phyloP scores from a whole-genome alignment of 2,329 filamentous ascomycete species.

The Exophiala lecanii-corni region DNA sequence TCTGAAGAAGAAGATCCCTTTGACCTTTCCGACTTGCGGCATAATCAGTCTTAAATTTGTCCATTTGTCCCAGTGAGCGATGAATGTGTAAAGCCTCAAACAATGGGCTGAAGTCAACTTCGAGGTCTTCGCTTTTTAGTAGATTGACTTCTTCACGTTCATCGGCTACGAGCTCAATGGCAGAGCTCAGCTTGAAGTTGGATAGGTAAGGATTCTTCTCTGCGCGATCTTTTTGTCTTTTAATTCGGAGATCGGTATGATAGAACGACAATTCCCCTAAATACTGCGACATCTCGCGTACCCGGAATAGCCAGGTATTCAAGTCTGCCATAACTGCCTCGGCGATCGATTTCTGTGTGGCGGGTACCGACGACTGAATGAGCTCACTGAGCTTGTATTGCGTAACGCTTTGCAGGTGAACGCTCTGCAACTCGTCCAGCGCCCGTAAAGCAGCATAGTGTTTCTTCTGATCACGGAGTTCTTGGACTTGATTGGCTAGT shows the following conservation, averaged over 20 bases:
- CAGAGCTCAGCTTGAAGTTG: constrained; percentile 89
- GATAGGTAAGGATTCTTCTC: constrained; percentile 70
- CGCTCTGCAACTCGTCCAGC: constrained; percentile 91
- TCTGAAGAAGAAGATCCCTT: constrained; percentile 77
- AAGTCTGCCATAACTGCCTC: constrained; percentile 96
- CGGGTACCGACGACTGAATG: constrained; percentile 92
- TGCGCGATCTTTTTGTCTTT: constrained; percentile 75
- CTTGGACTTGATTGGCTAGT: constrained; percentile 89
- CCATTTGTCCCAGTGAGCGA: constrained; percentile 84
- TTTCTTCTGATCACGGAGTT: constrained; percentile 84
- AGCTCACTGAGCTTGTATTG: constrained; percentile 93
- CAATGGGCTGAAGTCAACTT: constrained; percentile 89
- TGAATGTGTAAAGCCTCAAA: constrained; percentile 97
- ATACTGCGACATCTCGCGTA: constrained; percentile 93
- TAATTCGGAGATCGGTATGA: constrained; percentile 82
- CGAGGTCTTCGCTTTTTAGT: constrained; percentile 87
- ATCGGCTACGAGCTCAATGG: constrained; percentile 91
- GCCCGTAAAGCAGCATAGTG: constrained; percentile 94
- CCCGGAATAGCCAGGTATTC: constrained; percentile 93
- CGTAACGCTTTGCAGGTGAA: constrained; percentile 88
- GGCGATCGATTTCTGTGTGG: constrained; percentile 86
- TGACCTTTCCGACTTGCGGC: constrained; percentile 84
- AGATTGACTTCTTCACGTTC: constrained; percentile 95
- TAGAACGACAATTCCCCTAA: constrained; percentile 95
- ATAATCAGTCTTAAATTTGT: constrained; percentile 87